A percentile compares a stretch with the other conserved stretches of the same genome.
phyloP scores from a whole-genome alignment of 2,329 filamentous ascomycete species.

The Pseudogymnoascus sp. region DNA sequence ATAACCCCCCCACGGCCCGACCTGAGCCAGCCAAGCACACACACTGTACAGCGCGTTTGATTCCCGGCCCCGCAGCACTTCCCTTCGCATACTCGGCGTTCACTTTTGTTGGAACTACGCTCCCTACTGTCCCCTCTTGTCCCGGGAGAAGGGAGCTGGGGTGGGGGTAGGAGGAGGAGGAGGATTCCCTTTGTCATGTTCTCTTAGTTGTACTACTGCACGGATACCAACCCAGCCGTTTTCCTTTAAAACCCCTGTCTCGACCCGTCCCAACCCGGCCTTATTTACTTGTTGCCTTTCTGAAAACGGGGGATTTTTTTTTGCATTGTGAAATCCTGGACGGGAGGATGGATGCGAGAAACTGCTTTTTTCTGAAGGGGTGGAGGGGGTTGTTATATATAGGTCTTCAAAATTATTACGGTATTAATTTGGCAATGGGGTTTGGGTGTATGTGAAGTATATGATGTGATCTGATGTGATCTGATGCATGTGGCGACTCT shows the following conservation, averaged over 20 bases:
- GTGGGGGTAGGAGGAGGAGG: background rate
- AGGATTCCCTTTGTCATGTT: background rate
- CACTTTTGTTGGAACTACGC: background rate
- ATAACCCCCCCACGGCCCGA: background rate
- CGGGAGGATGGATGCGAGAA: background rate
- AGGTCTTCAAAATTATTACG: constrained; percentile 5
- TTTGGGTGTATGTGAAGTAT: background rate
- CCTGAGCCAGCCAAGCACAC: background rate
- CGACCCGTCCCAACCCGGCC: background rate
- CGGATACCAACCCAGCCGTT: background rate
- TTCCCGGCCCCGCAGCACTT: background rate
- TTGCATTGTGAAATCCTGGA: no score
- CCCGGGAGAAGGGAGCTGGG: background rate
- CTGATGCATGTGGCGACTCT: background rate
- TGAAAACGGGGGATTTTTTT: background rate
- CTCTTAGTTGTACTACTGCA: background rate
- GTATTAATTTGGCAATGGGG: background rate
- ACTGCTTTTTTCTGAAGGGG: background rate
- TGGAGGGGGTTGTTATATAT: background rate
- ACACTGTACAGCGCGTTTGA: background rate
- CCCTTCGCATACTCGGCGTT: background rate
- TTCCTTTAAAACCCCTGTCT: background rate
- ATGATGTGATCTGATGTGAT: background rate
- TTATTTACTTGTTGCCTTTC: background rate
- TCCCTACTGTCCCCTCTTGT: background rate